A percentile compares a stretch with the other conserved stretches of the same genome.
These are phyloP conservation scores for Apophysomyces trapeziformis DNA, from an alignment of 371 early-diverging fungal genomes.

Conservation along the genomic window DNA sequence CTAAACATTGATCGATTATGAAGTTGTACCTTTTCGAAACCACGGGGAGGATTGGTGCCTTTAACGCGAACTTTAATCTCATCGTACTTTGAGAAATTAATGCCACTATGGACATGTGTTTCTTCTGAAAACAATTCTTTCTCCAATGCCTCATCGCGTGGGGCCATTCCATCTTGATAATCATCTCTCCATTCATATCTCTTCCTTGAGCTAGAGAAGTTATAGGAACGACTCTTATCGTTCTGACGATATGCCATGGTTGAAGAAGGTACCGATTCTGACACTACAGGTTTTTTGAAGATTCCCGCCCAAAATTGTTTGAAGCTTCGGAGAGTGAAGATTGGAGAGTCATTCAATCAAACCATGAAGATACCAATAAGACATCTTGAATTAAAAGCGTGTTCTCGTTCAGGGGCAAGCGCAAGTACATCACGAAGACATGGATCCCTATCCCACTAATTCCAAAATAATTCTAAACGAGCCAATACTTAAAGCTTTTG, in stretches of 20 bases:
- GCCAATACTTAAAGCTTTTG: no score
- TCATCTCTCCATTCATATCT: conserved; percentile 53
- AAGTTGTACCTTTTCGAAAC: conserved; percentile 38
- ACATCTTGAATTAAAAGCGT: no score
- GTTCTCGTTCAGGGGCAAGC: no score
- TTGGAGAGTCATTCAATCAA: no score
- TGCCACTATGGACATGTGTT: conserved; percentile 47
- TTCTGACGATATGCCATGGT: not conserved
- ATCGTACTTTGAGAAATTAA: conserved; percentile 64
- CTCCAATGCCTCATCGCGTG: conserved; percentile 50
- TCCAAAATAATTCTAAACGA: no score
- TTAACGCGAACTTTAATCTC: conserved; percentile 54
- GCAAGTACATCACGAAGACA: no score
- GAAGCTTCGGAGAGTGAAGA: no score
- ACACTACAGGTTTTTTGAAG: no score
- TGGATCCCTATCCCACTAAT: no score
- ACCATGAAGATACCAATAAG: no score
- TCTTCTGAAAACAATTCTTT: conserved; percentile 57
- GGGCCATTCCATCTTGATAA: conserved; percentile 38
- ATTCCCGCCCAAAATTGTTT: no score
- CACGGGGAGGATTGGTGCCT: conserved; percentile 52
- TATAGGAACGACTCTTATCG: conserved; percentile 26
- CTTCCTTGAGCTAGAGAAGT: conserved; percentile 46
- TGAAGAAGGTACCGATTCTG: not conserved
- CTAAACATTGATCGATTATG: not conserved